A percentile compares a stretch with the other conserved stretches of the same genome.
Evolutionary conservation across 2,329 filamentous ascomycete genomes (phyloP).

Genomic region (Clonostachys byssicola): DNA sequence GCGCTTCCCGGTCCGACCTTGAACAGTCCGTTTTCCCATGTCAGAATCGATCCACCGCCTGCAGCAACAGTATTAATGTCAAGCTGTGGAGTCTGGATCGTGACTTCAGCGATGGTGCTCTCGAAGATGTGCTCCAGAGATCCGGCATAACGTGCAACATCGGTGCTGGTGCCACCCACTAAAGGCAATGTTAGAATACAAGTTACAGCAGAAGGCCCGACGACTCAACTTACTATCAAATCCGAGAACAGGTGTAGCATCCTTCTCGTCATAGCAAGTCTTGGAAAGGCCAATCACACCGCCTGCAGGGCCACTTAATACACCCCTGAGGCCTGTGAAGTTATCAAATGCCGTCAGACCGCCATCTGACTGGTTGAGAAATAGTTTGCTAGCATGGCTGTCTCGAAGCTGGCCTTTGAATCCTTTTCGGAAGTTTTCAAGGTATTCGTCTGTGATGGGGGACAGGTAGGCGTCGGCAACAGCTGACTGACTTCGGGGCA

Average conservation of each 20-base stretch:
- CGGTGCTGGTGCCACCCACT: slow-evolving; percentile 64
- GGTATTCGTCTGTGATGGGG: slow-evolving; percentile 26
- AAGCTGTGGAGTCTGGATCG: slow-evolving; percentile 65
- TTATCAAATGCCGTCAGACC: slow-evolving; percentile 16
- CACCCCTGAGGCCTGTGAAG: slow-evolving; percentile 16
- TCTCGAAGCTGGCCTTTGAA: slow-evolving; percentile 14
- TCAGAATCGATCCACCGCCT: slow-evolving; percentile 47
- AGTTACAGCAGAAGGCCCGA: background rate
- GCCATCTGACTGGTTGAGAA: slow-evolving; percentile 16
- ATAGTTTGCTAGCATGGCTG: slow-evolving; percentile 11
- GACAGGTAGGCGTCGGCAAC: slow-evolving; percentile 37
- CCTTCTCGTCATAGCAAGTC: slow-evolving; percentile 14
- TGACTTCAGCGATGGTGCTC: slow-evolving; percentile 64
- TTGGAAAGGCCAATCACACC: slow-evolving; percentile 14
- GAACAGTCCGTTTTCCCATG: slow-evolving; percentile 67
- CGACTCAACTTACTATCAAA: slow-evolving; percentile 10
- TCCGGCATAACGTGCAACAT: slow-evolving; percentile 66
- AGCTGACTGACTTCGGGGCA: slow-evolving; percentile 33
- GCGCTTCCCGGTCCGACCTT: slow-evolving; percentile 70
- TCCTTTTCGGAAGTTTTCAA: slow-evolving; percentile 14
- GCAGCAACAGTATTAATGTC: slow-evolving; percentile 67
- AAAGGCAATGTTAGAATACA: background rate
- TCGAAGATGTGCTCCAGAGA: slow-evolving; percentile 68
- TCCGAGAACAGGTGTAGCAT: slow-evolving; percentile 13
- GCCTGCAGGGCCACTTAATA: slow-evolving; percentile 15